These are phyloP conservation scores for Citrus sp. DNA, from an alignment of 345 rosid genomes.

Conservation along the genomic window DNA sequence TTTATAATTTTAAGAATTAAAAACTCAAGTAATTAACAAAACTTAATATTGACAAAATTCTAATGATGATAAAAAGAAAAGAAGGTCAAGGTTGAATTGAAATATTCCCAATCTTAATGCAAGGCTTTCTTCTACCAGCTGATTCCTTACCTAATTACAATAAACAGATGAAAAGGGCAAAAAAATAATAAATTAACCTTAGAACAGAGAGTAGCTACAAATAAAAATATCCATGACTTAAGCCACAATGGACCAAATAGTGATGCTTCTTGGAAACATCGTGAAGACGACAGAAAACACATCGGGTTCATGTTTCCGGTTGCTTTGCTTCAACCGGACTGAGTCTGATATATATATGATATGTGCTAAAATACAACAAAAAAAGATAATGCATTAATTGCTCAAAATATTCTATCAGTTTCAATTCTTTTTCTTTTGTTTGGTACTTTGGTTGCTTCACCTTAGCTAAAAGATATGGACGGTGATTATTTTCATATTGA, in stretches of 20 bases:
- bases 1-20: no score
- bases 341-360: background rate
- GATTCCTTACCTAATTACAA: no score
- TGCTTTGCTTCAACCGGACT: background rate
- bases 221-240: background rate
- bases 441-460: background rate
- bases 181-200: no score
- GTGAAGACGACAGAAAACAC: slow-evolving; percentile 16
- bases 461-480: slow-evolving; percentile 21
- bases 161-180: no score
- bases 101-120: no score
- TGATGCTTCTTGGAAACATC: slow-evolving; percentile 17
- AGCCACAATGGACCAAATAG: background rate
- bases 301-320: slow-evolving; percentile 16
- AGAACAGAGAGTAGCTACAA: no score
- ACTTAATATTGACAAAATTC: no score
- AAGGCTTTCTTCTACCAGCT: no score
- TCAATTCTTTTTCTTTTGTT: background rate
- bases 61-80: no score
- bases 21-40: no score
- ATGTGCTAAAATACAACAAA: background rate
- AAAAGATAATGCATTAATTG: background rate
- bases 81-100: no score
- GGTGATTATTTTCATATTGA: background rate
- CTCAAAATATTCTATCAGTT: background rate